Conservation (phyloP, 345 rosid species). For the Noccaea caerulescens region DNA sequence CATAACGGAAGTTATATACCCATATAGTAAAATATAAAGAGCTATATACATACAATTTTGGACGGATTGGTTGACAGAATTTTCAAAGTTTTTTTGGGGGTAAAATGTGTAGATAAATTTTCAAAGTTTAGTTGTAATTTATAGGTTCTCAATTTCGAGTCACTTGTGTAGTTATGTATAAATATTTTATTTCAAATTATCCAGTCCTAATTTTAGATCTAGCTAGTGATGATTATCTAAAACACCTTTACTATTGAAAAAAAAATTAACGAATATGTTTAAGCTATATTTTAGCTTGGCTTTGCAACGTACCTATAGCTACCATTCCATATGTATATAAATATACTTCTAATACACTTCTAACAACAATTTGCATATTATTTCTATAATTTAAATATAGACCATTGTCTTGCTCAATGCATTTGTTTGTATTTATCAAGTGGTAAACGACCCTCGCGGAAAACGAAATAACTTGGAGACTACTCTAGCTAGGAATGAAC, state of each 20-base stretch:
- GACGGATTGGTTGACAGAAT: not conserved
- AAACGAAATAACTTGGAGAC: conserved; percentile 27
- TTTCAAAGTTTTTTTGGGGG: no score
- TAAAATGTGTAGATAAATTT: no score
- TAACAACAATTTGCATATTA: conserved; percentile 21
- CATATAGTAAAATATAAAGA: not conserved
- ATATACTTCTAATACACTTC: not conserved
- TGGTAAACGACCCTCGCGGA: conserved; percentile 27
- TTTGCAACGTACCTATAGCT: not conserved
- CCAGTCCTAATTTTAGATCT: not conserved
- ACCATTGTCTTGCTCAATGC: conserved; percentile 25
- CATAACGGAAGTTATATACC: not conserved
- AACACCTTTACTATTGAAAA: not conserved
- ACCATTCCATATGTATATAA: not conserved
- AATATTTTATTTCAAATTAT: not conserved
- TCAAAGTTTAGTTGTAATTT: not conserved
- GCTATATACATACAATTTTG: not conserved
- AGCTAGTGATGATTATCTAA: not conserved
- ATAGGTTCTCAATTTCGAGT: not conserved
- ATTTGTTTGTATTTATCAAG: conserved; percentile 32
- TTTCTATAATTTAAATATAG: conserved; percentile 9
- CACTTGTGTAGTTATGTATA: not conserved
- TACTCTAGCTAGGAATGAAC: conserved; percentile 6
- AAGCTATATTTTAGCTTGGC: not conserved
- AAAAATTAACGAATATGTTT: not conserved